Evolutionary conservation across 345 rosid species (phyloP), one percentile per base, ranked within the genome.

Genomic region (Boechera divaricarpa): DNA sequence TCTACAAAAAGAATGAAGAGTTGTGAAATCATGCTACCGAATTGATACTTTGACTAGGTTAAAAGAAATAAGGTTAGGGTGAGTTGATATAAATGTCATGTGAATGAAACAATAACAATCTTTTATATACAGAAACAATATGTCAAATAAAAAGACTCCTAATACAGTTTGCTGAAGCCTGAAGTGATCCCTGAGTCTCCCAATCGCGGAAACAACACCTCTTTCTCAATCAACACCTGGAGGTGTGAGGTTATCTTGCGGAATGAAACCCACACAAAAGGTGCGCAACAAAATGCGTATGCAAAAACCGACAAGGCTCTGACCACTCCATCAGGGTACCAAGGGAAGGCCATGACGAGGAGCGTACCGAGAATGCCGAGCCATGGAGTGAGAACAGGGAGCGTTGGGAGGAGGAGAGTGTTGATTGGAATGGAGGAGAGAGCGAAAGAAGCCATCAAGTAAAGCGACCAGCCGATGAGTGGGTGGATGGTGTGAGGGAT

Each of bases 401-500:
- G 38, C 49, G 77, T 73, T 16, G 98, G 99, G 48, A 95, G 88
- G 79, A 92, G 62, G 33, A 90, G 90, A 18, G 88, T 81, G 35
- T 89, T 91, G 74, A 91, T 74, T 1, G 89, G 88, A 38, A 91
- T 80, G 0, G 86, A 83, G n/a, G 84, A 87, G 10, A 95, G 88
- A 5, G 99, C 88, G 0, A 89, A 83, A 0, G 90, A 68, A 38
- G 97, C 98, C 12, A 92, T 83, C 77, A 92, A 82, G 84, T 95
- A 95, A 10, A 95, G 42, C 5, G 79, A 80, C 98, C 99, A 95
- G 35, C 98, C 99, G 2, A 88, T 59, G 39, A 95, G 10, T 6
- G 99, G 97, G 71, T 95, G 96, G 5, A 92, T 77, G 1, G 99
- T 95, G 54, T 83, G 84, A 42, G 99, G 99, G n/a, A 92, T 84